Conservation (phyloP, 345 rosid species). For the Eucalyptus cloeziana region DNA sequence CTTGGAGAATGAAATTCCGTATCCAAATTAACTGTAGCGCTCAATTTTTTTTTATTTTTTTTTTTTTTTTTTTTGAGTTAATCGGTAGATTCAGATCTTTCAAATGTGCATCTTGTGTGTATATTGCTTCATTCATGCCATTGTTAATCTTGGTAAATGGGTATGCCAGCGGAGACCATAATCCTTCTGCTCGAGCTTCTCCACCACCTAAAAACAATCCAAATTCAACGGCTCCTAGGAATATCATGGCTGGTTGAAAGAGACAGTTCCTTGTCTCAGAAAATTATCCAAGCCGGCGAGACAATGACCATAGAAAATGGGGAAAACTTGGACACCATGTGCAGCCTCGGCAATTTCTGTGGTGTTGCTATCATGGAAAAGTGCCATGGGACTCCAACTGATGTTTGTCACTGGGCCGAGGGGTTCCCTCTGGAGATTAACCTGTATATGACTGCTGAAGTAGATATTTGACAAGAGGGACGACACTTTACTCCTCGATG, state of each 20-base stretch:
- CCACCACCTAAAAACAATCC: constrained; percentile 69
- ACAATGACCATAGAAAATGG: constrained; percentile 35
- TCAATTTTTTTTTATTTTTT: constrained; percentile 23
- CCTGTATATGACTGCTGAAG: too few relatives aligned
- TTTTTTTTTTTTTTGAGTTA: constrained; percentile 15
- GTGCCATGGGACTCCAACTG: constrained; percentile 36
- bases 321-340: constrained; percentile 65
- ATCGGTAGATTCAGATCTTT: too few relatives aligned
- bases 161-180: constrained; percentile 72
- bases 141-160: background rate
- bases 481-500: too few relatives aligned
- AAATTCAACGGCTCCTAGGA: constrained; percentile 59
- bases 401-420: constrained; percentile 69
- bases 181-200: constrained; percentile 83
- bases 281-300: constrained; percentile 22
- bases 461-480: too few relatives aligned
- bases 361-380: constrained; percentile 63
- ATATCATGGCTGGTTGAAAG: constrained; percentile 68
- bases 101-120: too few relatives aligned
- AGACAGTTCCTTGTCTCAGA: constrained; percentile 39
- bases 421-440: too few relatives aligned
- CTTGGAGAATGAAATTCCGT: background rate
- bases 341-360: constrained; percentile 47
- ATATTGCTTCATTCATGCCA: background rate
- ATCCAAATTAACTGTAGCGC: constrained; percentile 5